Evolutionary conservation across 139 green algal genomes (phyloP), one percentile per base, ranked within the genome.

Genomic region (Astrephomene gubernaculifera): DNA sequence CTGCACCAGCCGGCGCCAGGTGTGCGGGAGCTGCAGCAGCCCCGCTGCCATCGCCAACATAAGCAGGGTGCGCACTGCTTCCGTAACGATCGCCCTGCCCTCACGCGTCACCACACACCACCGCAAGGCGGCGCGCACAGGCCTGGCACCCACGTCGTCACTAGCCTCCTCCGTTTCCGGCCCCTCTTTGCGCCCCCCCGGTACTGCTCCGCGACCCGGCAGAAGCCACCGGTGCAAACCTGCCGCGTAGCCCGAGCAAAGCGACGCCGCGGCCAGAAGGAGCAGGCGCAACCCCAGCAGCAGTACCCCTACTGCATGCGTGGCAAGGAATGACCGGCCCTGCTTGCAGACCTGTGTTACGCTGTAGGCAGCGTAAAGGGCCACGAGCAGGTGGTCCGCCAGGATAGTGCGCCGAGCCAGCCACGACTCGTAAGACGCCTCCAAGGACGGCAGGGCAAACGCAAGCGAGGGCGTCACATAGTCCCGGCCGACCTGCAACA

Each of bases 401-500:
- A 63, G n/a, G 19, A 12, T 8, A 29, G 31, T 25, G 19, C 76
- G 76, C 3, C 60, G 76, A 0, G 31, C 21, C 9, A 61, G n/a
- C 76, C 76, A 83, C 7, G 27, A 12, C 17, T 27, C 39, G 41
- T 73, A 83, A 1, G 76, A 53, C 29, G 43, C n/a, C 57, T 83
- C 76, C 60, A 83, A 60, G 25, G n/a, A 1, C 31, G 41, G 41
- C 29, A 4, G 33, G 1, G 33, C 22, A 31, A 83, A 83, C 19
- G 10, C n/a, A 1, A 35, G 60, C 4, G 39, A 14, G 14, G 61
- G 76, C 12, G 9, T 12, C 60, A 72, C 29, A 9, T 14, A 0
- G 39, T 63, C 60, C 8, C 41, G 0, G 31, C 35, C 38, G 0
- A 4, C 29, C 4, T 33, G n/a, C n/a, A 19, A 8, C 1, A 35